Percentiles rank a stretch among this genome's conserved stretches.
phyloP scores from a whole-genome alignment of 192 early-diverging fungal genomes.

The Coemansia sp. region DNA sequence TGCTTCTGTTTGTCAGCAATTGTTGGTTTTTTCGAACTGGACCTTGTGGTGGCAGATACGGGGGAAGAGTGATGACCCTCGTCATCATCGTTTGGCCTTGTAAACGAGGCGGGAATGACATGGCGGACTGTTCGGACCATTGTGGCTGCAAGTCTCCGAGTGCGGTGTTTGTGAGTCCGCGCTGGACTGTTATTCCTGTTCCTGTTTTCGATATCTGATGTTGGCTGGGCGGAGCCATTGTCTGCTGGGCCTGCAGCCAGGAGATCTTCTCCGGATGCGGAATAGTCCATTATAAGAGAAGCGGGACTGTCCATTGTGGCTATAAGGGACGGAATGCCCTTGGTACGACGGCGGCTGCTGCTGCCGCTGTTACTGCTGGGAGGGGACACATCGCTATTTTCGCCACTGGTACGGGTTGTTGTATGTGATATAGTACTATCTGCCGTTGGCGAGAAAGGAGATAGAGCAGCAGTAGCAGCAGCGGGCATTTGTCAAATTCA shows the following conservation, averaged over 20 bases:
- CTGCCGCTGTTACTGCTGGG: background rate
- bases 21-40: background rate
- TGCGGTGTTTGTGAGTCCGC: background rate
- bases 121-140: conserved; percentile 7
- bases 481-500: background rate
- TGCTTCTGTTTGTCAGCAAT: background rate
- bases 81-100: background rate
- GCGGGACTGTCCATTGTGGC: background rate
- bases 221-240: background rate
- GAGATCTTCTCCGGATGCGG: background rate
- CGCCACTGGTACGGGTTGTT: background rate
- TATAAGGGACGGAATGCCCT: background rate
- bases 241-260: background rate
- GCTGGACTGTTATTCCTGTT: background rate
- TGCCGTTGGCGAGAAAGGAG: background rate
- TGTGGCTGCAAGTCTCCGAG: conserved; percentile 1
- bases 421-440: background rate
- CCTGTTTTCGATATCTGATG: background rate
- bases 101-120: background rate
- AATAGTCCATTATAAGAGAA: background rate
- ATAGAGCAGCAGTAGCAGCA: background rate
- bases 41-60: background rate
- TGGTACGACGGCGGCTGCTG: background rate
- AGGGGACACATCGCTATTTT: background rate
- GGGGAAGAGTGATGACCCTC: background rate